Evolutionary conservation across 2,329 filamentous ascomycete species (phyloP), one percentile per base, ranked within the genome.

Genomic region (Venturia oleaginea): DNA sequence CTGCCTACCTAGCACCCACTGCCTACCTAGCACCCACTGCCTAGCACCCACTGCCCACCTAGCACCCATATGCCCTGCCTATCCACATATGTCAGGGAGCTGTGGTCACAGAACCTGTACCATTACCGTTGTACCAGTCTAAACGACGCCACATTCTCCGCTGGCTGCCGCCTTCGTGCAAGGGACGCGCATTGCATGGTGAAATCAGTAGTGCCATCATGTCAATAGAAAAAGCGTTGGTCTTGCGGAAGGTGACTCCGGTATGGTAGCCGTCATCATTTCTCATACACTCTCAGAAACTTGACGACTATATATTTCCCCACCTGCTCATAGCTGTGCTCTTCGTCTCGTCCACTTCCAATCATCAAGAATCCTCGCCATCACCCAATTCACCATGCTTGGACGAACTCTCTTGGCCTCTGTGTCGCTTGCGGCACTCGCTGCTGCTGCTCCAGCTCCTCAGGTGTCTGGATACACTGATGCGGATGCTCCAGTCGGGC

Each of bases 391-490:
- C 59, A 27, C 32, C 4, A 60, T 60, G 59, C 3, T 60, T 40
- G 40, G 34, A 40, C 30, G 27, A 32, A 17, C 37, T 15, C n/a
- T 60, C 11, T 32, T 60, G 43, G 37, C 61, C 32, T 46, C 61
- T 42, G 61, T 34, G n/a, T 62, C 30, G 6, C 68, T 77, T 60
- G 73, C 72, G 61, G 73, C 72, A 63, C 62, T 71, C 32, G 68
- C 68, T 48, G 70, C 73, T 32, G 74, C 70, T 67, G 71, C 69
- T 22, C 72, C 76, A 55, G 75, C 73, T 51, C 77, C 76, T 38
- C 74, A 77, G 64, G 76, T 76, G 19, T 62, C 78, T 64, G 79
- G 79, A 48, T 81, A 81, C 72, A 74, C 71, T 24, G 71, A 77
- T 66, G 79, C 75, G 10, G 75, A 79, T 70, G 77, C 77, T 42